Evolutionary conservation across 108 stramenopile species (phyloP), one percentile per base, ranked within the genome.

Genomic region (Mayamaea pseudoterrestris): DNA sequence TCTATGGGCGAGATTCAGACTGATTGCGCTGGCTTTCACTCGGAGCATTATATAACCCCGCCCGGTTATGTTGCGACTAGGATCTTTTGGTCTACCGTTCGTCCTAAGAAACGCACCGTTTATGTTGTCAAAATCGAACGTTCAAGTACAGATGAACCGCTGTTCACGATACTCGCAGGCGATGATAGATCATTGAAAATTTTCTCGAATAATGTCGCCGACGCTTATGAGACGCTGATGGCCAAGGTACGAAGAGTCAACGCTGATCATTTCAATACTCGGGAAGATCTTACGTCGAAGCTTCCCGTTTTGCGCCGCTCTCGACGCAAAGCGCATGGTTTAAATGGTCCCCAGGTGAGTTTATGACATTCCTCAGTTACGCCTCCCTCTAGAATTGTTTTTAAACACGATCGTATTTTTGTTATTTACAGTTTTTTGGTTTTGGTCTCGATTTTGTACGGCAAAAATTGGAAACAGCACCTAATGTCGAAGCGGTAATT

Each of bases 11-110:
- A 60, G 41, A 74, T 82, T 26, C 76, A 65, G 12, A 53, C 56
- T 30, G 55, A 66, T 30, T n/a, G 25, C 9, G 75, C 71, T 27
- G 68, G 70, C 4, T 84, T 76, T 36, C 74, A 79, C 47, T 53
- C 69, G 16, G 55, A 65, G 40, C 37, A 76, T 40, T 62, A 74
- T 23, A 72, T 84, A 14, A 71, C 46, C 14, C 83, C 83, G 8
- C 37, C 42, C 12, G 75, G 75, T 1, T 84, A 66, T 41, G 54
- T 61, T 0, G 68, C 83, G 2, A 74, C 75, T 6, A 41, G 83
- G 9, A 79, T 79, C 25, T 84, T 66, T 55, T 84, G 78, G 78
- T 77, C 75, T n/a, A 55, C 45, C 0, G 52, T 47, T 8, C n/a
- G 35, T 28, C 58, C 70, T 2, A 58, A 47, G 27, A 49, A 30